A percentile compares a stretch with the other conserved stretches of the same genome.
Conservation (phyloP, 306 rosid species). For the Glycine soja region DNA sequence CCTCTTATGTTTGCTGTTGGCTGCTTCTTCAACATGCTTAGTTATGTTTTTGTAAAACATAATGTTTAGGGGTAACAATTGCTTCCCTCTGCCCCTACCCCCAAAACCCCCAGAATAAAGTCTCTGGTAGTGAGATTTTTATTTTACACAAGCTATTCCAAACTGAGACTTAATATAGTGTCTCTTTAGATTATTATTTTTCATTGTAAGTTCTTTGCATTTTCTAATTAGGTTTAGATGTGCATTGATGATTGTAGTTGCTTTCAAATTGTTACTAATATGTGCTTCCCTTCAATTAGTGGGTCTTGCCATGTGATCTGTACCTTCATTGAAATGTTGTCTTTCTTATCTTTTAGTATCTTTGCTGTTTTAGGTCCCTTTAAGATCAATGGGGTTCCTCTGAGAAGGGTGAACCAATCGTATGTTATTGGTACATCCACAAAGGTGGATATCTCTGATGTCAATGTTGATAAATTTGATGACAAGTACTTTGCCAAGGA, state of each 20-base stretch:
- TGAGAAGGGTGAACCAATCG: slow-evolving; percentile 68
- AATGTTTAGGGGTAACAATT: neutral
- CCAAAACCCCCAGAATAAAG: no score
- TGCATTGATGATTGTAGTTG: neutral
- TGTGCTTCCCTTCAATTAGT: neutral
- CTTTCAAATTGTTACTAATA: neutral
- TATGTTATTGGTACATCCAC: slow-evolving; percentile 69
- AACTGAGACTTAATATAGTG: neutral
- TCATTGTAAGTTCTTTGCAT: neutral
- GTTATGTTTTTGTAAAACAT: neutral
- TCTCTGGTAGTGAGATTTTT: neutral
- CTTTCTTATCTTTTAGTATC: neutral
- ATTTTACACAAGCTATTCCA: neutral
- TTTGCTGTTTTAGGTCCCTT: slow-evolving; percentile 59
- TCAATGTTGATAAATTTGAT: slow-evolving; percentile 56
- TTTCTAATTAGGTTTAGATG: neutral
- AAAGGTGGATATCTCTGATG: slow-evolving; percentile 59
- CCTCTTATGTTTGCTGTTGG: neutral
- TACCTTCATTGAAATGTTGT: neutral
- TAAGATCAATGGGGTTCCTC: slow-evolving; percentile 73
- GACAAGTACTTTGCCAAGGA: slow-evolving; percentile 65
- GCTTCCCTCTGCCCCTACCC: no score
- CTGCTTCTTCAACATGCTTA: neutral
- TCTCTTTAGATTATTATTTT: neutral
- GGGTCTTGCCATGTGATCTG: neutral